Evolutionary conservation across 2,329 filamentous ascomycete genomes (phyloP).

Genomic region (Fusarium sp.): DNA sequence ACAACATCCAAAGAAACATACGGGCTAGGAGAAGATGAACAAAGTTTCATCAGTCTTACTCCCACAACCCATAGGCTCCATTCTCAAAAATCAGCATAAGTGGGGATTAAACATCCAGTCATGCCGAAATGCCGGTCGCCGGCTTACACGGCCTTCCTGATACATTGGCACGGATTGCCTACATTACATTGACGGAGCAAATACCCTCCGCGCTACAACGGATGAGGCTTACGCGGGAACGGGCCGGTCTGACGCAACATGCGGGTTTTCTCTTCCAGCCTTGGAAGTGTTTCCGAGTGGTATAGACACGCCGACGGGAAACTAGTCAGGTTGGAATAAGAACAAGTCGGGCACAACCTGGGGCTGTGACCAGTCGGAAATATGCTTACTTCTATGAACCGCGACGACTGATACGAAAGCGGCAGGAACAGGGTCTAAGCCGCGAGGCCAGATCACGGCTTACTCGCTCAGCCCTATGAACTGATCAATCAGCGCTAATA

Average conservation of each 20-base stretch:
- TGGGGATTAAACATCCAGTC: background rate
- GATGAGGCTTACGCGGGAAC: conserved; percentile 20
- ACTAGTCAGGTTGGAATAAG: background rate
- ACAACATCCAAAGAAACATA: background rate
- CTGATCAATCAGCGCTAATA: background rate
- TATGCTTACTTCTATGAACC: background rate
- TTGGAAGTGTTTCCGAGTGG: conserved; percentile 10
- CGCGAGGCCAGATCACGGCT: background rate
- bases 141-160: background rate
- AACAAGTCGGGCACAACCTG: conserved; percentile 1
- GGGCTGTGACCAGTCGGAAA: background rate
- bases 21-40: background rate
- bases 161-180: background rate
- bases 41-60: background rate
- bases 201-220: background rate
- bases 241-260: conserved; percentile 22
- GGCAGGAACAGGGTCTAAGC: background rate
- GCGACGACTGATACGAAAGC: background rate
- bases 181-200: background rate
- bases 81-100: background rate
- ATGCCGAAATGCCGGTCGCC: background rate
- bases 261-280: background rate
- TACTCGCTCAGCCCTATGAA: conserved; percentile 19
- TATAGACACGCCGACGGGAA: background rate
- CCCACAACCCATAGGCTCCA: background rate